Conservation (phyloP, 2,329 filamentous ascomycete genomes). For the Botrytis squamosa region DNA sequence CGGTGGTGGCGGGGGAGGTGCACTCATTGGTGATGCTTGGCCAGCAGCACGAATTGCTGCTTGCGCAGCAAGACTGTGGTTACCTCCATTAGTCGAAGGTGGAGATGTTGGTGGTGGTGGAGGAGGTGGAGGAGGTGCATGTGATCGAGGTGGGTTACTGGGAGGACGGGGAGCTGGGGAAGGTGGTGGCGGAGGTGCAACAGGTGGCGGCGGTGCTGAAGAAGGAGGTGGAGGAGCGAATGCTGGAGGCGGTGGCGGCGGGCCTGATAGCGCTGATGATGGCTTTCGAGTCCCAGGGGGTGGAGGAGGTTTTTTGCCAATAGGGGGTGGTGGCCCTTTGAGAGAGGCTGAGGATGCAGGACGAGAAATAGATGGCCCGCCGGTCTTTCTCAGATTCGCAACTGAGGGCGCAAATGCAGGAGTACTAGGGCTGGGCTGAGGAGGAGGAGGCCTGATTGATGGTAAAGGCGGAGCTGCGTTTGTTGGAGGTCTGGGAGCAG, state of each 20-base stretch:
- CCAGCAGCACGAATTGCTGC: conserved; percentile 47
- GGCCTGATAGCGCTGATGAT: conserved; percentile 41
- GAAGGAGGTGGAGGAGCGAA: conserved; percentile 39
- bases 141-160: conserved; percentile 39
- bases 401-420: conserved; percentile 54
- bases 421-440: conserved; percentile 48
- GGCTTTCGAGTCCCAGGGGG: conserved; percentile 60
- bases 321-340: conserved; percentile 72
- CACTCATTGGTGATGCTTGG: conserved; percentile 44
- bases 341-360: conserved; percentile 61
- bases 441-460: conserved; percentile 43
- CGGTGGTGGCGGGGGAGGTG: conserved; percentile 43
- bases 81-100: conserved; percentile 35
- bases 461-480: conserved; percentile 50
- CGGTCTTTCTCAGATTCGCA: conserved; percentile 60
- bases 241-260: conserved; percentile 40
- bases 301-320: conserved; percentile 72
- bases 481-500: conserved; percentile 58
- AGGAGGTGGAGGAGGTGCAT: conserved; percentile 34
- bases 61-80: conserved; percentile 46
- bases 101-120: conserved; percentile 41
- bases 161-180: conserved; percentile 39
- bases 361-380: conserved; percentile 49
- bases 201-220: conserved; percentile 39
- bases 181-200: conserved; percentile 39